Conservation (phyloP, 306 rosid genomes). For the Boehmeria nivea region DNA sequence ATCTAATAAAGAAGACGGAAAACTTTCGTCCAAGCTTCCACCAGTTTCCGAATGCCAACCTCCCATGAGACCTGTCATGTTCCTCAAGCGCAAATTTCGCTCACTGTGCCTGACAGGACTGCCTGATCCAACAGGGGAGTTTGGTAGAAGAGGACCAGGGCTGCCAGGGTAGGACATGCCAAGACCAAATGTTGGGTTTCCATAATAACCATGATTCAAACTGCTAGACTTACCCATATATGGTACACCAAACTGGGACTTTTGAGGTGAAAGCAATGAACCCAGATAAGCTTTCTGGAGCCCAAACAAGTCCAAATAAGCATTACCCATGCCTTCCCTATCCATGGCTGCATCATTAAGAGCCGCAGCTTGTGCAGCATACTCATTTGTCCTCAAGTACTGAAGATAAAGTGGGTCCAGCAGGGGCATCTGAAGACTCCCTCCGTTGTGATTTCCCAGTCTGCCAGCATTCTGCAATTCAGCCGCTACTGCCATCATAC, state of each 20-base stretch:
- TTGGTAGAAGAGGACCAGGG: conserved; percentile 57
- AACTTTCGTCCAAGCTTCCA: conserved; percentile 60
- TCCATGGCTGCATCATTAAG: conserved; percentile 59
- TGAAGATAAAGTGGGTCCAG: conserved; percentile 79
- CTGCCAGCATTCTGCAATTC: conserved; percentile 57
- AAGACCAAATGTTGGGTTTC: conserved; percentile 60
- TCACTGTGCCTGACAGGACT: conserved; percentile 77
- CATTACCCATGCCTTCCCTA: conserved; percentile 54
- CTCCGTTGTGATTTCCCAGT: conserved; percentile 60
- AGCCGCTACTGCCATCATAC: conserved; percentile 36
- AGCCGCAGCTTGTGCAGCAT: conserved; percentile 67
- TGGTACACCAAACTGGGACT: conserved; percentile 60
- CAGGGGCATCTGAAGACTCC: conserved; percentile 60
- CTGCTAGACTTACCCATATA: conserved; percentile 61
- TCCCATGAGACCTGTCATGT: conserved; percentile 66
- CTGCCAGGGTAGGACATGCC: conserved; percentile 84
- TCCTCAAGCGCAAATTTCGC: conserved; percentile 69
- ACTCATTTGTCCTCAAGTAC: conserved; percentile 75
- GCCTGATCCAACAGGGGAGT: conserved; percentile 78
- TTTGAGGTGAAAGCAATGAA: conserved; percentile 58
- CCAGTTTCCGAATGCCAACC: conserved; percentile 72
- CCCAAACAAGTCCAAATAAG: conserved; percentile 64
- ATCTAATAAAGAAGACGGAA: conserved; percentile 73
- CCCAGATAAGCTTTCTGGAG: conserved; percentile 84
- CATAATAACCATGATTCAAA: conserved; percentile 69